Evolutionary conservation across 768 basidiomycete species (phyloP), one percentile per base, ranked within the genome.

Genomic region (Porpolomopsis calyptriformis): DNA sequence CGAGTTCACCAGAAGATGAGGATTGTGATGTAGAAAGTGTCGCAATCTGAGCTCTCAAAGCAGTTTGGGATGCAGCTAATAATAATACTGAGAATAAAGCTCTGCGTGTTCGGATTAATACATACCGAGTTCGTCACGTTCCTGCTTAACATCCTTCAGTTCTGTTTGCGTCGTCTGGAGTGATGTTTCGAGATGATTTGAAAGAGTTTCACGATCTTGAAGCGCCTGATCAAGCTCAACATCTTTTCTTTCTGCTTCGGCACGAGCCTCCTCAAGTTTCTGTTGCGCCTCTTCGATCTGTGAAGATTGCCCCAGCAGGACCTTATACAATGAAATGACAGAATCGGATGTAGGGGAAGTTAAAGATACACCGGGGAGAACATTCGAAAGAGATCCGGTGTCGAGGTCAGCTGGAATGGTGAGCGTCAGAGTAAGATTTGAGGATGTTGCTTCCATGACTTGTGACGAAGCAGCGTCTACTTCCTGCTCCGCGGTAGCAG

Each of bases 141-240:
- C 82, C 33, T 67, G 62, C 62, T 77, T 82, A 31, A 74, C 60
- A 45, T 69, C 58, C 19, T 58, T 61, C 1, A 88, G 59, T 55
- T 90, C 81, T 22, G 68, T 67, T 50, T 78, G 76, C 4, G 73
- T 60, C 37, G 55, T 51, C 45, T 81, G 76, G 24, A 79, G 50
- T 1, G 75, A 62, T 0, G 54, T 56, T 54, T 84, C 82, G 9
- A 80, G 55, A 25, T 84, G 79, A 42, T 72, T 73, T 1, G 74
- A 62, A 40, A 71, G 62, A 1, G 68, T 74, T 57, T 91, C 85
- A 43, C 73, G 76, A 59, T 91, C 87, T 54, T 88, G 83, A 27
- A 88, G 60, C 4, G 85, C 79, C 63, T 90, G 87, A 59, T 91
- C 88, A 27, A 90, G 67, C 60, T 92, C 88, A 2, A 91, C 68